These are phyloP conservation scores for Oryza australiensis DNA, from an alignment of 176 grass and related monocot genomes.

Conservation along the genomic window DNA sequence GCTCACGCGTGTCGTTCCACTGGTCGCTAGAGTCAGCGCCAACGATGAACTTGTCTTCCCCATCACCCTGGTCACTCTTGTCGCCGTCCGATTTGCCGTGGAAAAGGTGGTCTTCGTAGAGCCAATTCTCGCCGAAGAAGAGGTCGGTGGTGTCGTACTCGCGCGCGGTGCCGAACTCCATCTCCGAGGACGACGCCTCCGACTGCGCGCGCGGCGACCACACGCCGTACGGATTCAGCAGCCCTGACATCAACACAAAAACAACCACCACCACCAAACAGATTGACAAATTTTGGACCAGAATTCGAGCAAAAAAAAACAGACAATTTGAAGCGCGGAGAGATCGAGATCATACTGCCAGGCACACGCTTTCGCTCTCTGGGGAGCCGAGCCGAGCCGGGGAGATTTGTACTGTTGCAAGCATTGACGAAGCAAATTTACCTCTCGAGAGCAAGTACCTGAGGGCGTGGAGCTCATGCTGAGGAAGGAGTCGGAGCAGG, in stretches of 20 bases:
- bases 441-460: slow-evolving; percentile 45
- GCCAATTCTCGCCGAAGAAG: slow-evolving; percentile 66
- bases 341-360: slow-evolving; percentile 26
- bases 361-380: not conserved
- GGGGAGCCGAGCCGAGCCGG: not conserved
- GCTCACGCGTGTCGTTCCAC: slow-evolving; percentile 11
- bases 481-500: slow-evolving; percentile 58
- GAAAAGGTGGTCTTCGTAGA: slow-evolving; percentile 46
- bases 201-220: slow-evolving; percentile 70
- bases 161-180: slow-evolving; percentile 77
- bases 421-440: not conserved
- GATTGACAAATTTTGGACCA: slow-evolving; percentile 29
- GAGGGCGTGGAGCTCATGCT: slow-evolving; percentile 76
- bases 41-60: slow-evolving; percentile 81
- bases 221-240: slow-evolving; percentile 63
- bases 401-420: not conserved
- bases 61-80: slow-evolving; percentile 20
- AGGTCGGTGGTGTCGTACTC: slow-evolving; percentile 57
- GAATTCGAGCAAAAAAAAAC: not conserved
- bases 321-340: not conserved
- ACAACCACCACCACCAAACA: not conserved
- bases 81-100: slow-evolving; percentile 28
- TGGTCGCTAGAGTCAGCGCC: slow-evolving; percentile 24
- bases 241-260: slow-evolving; percentile 38
- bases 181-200: slow-evolving; percentile 66